Conservation (phyloP, 2,329 filamentous ascomycete species). For the Neopestalotiopsis sp. region DNA sequence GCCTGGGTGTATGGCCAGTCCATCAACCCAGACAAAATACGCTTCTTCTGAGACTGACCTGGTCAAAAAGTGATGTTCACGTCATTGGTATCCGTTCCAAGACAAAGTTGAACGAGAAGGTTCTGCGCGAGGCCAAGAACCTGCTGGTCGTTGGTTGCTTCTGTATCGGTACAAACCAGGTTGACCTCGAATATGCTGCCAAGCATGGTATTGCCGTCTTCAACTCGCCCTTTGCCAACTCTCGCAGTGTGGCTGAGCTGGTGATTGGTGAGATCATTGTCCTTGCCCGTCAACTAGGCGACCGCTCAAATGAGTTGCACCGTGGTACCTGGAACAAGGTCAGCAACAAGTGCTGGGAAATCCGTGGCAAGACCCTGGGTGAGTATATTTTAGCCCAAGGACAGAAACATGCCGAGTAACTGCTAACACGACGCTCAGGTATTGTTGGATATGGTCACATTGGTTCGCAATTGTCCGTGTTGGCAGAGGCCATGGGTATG, state of each 20-base stretch:
- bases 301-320: conserved; percentile 94
- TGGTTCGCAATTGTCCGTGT: conserved; percentile 90
- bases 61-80: conserved; percentile 76
- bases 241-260: conserved; percentile 92
- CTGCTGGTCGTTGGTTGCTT: conserved; percentile 97
- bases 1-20: neutral
- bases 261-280: conserved; percentile 94
- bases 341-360: conserved; percentile 95
- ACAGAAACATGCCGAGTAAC: neutral
- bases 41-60: neutral
- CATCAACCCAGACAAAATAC: neutral
- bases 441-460: conserved; percentile 99
- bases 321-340: conserved; percentile 97
- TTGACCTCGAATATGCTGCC: conserved; percentile 84
- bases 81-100: conserved; percentile 98
- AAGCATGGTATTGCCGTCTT: conserved; percentile 92
- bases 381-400: conserved; percentile 30
- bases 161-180: conserved; percentile 98
- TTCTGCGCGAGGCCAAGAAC: conserved; percentile 89
- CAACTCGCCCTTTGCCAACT: conserved; percentile 99
- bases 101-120: conserved; percentile 87
- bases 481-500: conserved; percentile 98
- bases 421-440: conserved; percentile 47
- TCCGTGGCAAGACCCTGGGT: conserved; percentile 95
- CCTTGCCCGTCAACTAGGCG: conserved; percentile 88